Base-by-base conservation (phyloP, 805 yeast species). In the Starmerella davenportii region DNA sequence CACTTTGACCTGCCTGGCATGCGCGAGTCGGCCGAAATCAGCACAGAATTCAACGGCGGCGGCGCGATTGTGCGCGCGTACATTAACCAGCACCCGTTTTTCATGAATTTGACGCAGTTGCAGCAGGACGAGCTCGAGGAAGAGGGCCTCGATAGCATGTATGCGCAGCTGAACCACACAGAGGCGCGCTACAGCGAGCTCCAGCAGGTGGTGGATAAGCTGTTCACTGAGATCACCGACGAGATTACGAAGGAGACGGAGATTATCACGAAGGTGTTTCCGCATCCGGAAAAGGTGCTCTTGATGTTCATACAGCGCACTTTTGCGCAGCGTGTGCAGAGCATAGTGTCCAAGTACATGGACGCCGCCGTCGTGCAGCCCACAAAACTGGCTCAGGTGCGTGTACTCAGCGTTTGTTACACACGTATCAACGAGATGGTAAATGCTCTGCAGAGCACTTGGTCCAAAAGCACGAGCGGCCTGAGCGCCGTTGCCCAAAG, bases 11-110 rank as follows among this genome's bases (percentile, higher is more conserved):
- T 72, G 48, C 62, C 64, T n/a, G 70, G 70, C 38, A 74, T 90
- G 77, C 74, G 70, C 50, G 82, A 76, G 40, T 69, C 58, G 20
- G 81, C 95, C 0, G 72, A 71, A 37, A 70, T 84, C 15, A 63
- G 85, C 36, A 69, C 74, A 38, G 79, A 74, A 43, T 87, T 75
- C 61, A 85, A 87, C 52, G 87, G 82, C 16, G 95, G 95, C 11
- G 66, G 70, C 9, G 74, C 77, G 42, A 87, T 85, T 7, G 77
- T 81, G 7, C 81, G 76, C 52, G 73, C 76, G 36, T 87, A 80
- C 58, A 79, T 85, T 31, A 74, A 72, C 52, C 82, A 79, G 52
- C 81, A 79, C 52, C 78, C 74, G 36, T 68, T 76, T 42, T 78
- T 85, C 55, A 62, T 65, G 39, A 60, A 67, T 44, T 68, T 70